Conservation (phyloP, 2,329 filamentous ascomycete genomes). For the Talaromyces sp. region DNA sequence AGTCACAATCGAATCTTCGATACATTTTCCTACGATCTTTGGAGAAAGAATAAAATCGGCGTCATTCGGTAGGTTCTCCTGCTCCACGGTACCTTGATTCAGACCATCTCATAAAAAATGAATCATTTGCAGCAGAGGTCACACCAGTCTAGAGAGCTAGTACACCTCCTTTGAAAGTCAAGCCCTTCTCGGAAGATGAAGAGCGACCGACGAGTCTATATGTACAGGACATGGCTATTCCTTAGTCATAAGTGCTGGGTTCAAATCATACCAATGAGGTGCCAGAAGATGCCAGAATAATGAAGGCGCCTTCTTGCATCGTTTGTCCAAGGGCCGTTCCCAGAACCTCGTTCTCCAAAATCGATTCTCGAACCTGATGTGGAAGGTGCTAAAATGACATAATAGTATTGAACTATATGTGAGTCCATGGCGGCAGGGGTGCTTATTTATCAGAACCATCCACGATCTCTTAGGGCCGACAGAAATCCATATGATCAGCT, state of each 20-base stretch:
- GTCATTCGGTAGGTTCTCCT: background rate
- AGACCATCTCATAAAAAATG: no score
- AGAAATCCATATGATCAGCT: background rate
- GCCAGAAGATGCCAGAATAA: background rate
- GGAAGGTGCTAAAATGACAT: background rate
- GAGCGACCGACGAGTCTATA: background rate
- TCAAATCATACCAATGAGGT: background rate
- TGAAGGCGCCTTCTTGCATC: background rate
- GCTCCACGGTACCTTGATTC: background rate
- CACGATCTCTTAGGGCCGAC: background rate
- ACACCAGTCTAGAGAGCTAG: background rate
- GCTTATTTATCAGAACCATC: background rate
- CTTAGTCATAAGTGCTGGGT: background rate
- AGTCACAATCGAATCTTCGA: background rate
- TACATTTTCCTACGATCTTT: background rate
- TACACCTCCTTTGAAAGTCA: background rate
- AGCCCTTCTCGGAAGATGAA: background rate
- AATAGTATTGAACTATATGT: background rate
- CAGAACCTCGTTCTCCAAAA: background rate
- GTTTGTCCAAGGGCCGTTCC: no score
- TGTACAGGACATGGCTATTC: background rate
- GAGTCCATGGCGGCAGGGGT: background rate
- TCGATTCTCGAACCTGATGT: background rate
- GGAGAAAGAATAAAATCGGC: no score
- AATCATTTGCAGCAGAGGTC: background rate